These are phyloP conservation scores for Carpinus fangiana DNA, from an alignment of 306 rosid species.

Conservation along the genomic window DNA sequence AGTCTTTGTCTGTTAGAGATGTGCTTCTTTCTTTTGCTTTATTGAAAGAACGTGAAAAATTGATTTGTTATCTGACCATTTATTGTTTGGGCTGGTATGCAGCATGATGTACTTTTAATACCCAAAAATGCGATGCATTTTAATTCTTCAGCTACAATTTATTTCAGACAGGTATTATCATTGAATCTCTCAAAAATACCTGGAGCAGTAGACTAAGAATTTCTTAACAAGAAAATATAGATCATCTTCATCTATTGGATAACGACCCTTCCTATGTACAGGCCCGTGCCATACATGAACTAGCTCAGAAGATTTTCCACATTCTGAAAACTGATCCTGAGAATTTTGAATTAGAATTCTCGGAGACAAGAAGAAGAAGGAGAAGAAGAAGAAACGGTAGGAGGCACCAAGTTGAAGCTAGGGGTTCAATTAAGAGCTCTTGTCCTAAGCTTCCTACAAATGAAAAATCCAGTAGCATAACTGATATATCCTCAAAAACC, in stretches of 20 bases:
- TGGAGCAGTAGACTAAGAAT: not conserved
- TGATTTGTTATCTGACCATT: conserved; percentile 27
- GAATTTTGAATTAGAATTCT: conserved; percentile 53
- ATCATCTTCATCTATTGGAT: conserved; percentile 10
- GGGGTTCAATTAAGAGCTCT: conserved; percentile 26
- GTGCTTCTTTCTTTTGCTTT: not conserved
- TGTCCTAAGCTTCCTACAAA: conserved; percentile 17
- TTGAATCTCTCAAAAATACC: not conserved
- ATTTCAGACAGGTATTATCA: conserved; percentile 63
- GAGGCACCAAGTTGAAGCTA: conserved; percentile 41
- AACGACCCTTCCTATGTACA: conserved; percentile 25
- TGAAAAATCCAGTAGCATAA: conserved; percentile 31
- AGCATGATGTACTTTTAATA: conserved; percentile 61
- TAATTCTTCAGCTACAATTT: conserved; percentile 61
- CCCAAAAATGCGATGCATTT: conserved; percentile 72
- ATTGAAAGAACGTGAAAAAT: not conserved
- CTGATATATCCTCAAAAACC: conserved; percentile 26
- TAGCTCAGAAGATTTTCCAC: conserved; percentile 52
- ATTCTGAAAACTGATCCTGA: conserved; percentile 46
- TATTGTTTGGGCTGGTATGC: conserved; percentile 32
- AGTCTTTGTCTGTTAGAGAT: not conserved
- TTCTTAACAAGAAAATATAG: conserved; percentile 2
- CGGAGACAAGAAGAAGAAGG: conserved; percentile 39
- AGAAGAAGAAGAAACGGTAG: conserved; percentile 28
- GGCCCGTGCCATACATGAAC: conserved; percentile 62